Base-by-base conservation (phyloP, 2,329 filamentous ascomycete genomes). In the Biscogniauxia sp. region DNA sequence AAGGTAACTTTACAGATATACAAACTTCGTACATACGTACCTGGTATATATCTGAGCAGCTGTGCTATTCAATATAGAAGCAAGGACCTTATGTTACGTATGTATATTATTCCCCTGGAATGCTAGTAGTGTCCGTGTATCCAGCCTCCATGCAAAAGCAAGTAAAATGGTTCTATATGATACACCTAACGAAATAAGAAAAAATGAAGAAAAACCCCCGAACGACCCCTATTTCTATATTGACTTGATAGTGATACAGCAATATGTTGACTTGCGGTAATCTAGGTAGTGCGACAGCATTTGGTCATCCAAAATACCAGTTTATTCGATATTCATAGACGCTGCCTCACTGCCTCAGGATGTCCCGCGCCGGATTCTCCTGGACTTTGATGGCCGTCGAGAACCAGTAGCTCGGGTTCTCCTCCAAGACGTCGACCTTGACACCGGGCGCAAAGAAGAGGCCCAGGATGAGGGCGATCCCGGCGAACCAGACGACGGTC, bases 401-500 rank as follows among this genome's bases (percentile, higher is more conserved):
- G 37, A 45, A 45, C 37, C 37, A 45, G 17, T 45, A 45, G 17
- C 13, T 45, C 37, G 37, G 6, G 37, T 45, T 45, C 7, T 45
- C 17, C 37, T 45, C 37, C 13, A 45, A 11, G 11, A 13, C 6
- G 15, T 45, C 37, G 1, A 17, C 17, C 13, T 6, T 15, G 13
- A n/a, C 15, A 17, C 37, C 37, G 6, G 37, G 5, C 13, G 37
- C 4, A 6, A 45, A 6, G 37, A 17, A n/a, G 13, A 45, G 37
- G 17, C 37, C 11, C 6, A 15, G 15, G 15, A 45, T 45, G 37
- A 17, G 17, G 20, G 28, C 5, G 19, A 55, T 59, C 0, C 50
- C 26, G 19, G n/a, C 7, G 2, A 51, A 6, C 60, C 60, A 64
- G 5, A 64, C 20, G 0, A 53, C 1, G 3, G 59, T 51, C 20